Evolutionary conservation across 495 filamentous ascomycete genomes (phyloP), one percentile per base, ranked within the genome.

Genomic region (Pyrenula aspistea): DNA sequence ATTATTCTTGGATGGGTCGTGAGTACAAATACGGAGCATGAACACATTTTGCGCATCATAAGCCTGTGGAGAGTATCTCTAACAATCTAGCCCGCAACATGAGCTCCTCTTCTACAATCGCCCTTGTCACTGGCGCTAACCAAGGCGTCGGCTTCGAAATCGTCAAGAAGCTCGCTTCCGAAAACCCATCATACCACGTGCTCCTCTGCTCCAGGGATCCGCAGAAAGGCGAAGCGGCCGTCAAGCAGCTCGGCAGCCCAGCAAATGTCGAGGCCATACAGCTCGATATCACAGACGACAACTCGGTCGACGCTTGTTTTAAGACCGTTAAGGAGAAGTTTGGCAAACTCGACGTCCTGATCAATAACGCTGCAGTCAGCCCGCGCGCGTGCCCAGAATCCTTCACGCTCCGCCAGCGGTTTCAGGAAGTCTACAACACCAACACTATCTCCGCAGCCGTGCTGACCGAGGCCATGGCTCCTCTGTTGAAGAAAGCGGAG

Each of bases 131-230:
- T 57, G 67, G 69, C n/a, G 62, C 56, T 2, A 73, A 71, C 54
- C 58, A 60, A 52, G 70, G 71, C 2, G 59, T 73, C 22, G 66
- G 71, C 12, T 65, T 65, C 42, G 64, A 65, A 20, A 65, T 63
- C 0, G 62, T 61, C 4, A 60, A 63, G 22, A 57, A 60, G 12
- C 56, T 73, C 12, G 56, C 64, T 15, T 56, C 61, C 8, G 49
- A 55, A 10, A 65, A 65, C 20, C 8, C 59, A n/a, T 50, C 51
- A 48, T 71, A 71, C 55, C 62, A 68, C 19, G 53, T 71, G 24
- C 62, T 70, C 48, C 49, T 71, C n/a, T 24, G 60, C 25, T 51
- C 53, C 20, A 64, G 68, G 12, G 56, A 51, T 10, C 55, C 64
- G 58, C 53, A 15, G 25, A 56, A 51, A 25, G 20, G 8, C 8